Base-by-base conservation (phyloP, 169 alveolate species). In the Theileria orientalis region DNA sequence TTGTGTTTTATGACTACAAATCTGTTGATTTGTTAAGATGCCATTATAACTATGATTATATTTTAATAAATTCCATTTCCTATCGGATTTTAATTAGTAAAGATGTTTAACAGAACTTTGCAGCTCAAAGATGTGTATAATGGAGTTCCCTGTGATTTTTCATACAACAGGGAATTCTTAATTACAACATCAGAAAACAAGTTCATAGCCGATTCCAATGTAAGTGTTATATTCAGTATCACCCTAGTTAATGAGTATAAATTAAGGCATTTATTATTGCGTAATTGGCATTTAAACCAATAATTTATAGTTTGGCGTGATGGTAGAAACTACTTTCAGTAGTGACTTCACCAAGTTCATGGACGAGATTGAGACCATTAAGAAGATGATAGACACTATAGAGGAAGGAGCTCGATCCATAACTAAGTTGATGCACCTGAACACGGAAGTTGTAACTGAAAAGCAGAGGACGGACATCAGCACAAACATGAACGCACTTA, bases 101-200 rank as follows among this genome's bases (percentile, higher is more conserved):
- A n/a, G 32, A 79, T 79, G 87, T 79, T 68, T 47, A 79, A 70
- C 64, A 41, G 87, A n/a, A 79, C 87, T 30, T 51, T 64, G 47
- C 87, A 79, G 71, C 77, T 79, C 44, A 8, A 44, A 37, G 56
- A 35, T 40, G 49, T 79, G 62, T 78, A 54, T 14, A 32, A 46
- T 14, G 87, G 87, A 13, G 16, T 41, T 3, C 42, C 60, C 21
- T 40, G 19, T 25, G 9, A 73, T 32, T 68, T 54, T 40, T 2
- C 16, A 41, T 79, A 79, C 41, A 40, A 33, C 37, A 33, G 47
- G 41, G 87, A 79, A 57, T 71, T 49, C 63, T 68, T 79, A 37
- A 69, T 79, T 0, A 60, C 68, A 1, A 35, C 73, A 13, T 37
- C 29, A 14, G 83, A 70, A 13, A 49, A 14, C 32, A 59, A 33